Evolutionary conservation across 352 stramenopile genomes (phyloP).

Genomic region (Globisporangium paroecandrum): DNA sequence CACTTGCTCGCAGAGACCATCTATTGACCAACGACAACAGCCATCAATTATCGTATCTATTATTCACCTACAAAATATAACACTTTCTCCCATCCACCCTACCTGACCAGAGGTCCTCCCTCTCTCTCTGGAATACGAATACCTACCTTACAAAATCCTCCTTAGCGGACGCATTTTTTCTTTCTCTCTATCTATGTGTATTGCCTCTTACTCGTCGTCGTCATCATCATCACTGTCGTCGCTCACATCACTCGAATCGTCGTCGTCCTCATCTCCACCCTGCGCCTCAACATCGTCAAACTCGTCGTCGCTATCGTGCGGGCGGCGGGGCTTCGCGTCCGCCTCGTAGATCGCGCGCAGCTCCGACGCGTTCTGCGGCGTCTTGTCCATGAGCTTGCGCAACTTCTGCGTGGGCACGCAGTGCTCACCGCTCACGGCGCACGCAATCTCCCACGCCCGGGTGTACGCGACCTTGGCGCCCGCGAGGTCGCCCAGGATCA

Average conservation of each 20-base stretch:
- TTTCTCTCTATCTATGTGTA: slow-evolving; percentile 6
- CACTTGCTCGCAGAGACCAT: too few species aligned
- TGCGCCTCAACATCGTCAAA: slow-evolving; percentile 9
- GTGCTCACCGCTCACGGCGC: slow-evolving; percentile 53
- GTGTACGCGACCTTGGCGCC: slow-evolving; percentile 52
- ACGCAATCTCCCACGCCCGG: slow-evolving; percentile 52
- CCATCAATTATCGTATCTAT: too few species aligned
- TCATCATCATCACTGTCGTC: slow-evolving; percentile 4
- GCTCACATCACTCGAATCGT: slow-evolving; percentile 1
- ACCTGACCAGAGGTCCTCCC: too few species aligned
- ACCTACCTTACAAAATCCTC: background rate
- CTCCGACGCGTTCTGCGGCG: slow-evolving; percentile 56
- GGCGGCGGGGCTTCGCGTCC: slow-evolving; percentile 36
- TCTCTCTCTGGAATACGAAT: too few species aligned
- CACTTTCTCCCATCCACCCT: too few species aligned
- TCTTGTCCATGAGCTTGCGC: slow-evolving; percentile 51
- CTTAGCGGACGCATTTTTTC: background rate
- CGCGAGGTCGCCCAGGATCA: slow-evolving; percentile 53
- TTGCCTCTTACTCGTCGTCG: background rate
- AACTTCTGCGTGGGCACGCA: slow-evolving; percentile 66
- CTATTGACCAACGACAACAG: too few species aligned
- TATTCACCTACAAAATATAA: too few species aligned
- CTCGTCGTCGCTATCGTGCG: slow-evolving; percentile 26
- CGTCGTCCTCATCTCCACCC: slow-evolving; percentile 5
- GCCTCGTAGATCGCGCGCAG: slow-evolving; percentile 55